A percentile compares a stretch with the other conserved stretches of the same genome.
Conservation (phyloP, 306 rosid species). For the Casuarina equisetifolia region DNA sequence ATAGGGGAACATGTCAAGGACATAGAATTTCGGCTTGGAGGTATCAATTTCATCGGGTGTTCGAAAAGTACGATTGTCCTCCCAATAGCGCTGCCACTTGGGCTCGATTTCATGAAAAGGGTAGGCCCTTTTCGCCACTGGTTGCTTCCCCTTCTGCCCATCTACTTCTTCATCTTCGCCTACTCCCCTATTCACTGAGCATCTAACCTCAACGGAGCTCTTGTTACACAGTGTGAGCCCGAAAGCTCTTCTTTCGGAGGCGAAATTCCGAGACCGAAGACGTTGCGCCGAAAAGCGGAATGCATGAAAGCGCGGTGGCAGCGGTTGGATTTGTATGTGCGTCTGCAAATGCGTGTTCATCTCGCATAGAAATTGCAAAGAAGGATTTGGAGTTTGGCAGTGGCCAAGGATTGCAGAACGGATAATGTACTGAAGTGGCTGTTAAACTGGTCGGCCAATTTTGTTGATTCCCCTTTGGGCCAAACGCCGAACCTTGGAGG, state of each 20-base stretch:
- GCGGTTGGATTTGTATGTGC: slow-evolving; percentile 25
- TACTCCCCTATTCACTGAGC: slow-evolving; percentile 33
- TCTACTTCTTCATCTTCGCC: slow-evolving; percentile 24
- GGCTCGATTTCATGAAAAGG: slow-evolving; percentile 80
- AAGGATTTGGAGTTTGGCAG: background rate
- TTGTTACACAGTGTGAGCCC: slow-evolving; percentile 28
- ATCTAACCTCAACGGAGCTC: slow-evolving; percentile 24
- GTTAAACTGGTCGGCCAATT: background rate
- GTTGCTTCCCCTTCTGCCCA: slow-evolving; percentile 32
- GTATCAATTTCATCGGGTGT: slow-evolving; percentile 82
- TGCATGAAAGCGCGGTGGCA: slow-evolving; percentile 25
- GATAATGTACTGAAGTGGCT: slow-evolving; percentile 21
- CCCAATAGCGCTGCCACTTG: slow-evolving; percentile 93
- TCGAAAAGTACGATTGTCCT: slow-evolving; percentile 62
- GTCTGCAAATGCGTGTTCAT: slow-evolving; percentile 44
- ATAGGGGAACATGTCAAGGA: slow-evolving; percentile 97
- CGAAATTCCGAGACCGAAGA: slow-evolving; percentile 33
- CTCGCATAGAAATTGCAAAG: slow-evolving; percentile 20
- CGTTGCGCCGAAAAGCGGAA: slow-evolving; percentile 25
- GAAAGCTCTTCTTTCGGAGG: slow-evolving; percentile 19
- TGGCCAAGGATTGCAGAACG: slow-evolving; percentile 9
- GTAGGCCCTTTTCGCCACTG: slow-evolving; percentile 48
- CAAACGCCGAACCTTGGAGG: background rate
- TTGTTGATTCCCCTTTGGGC: background rate
- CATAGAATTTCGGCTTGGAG: slow-evolving; percentile 87